These are phyloP conservation scores for Smithsoniella earleae DNA, from an alignment of 163 green algal species.

Conservation along the genomic window DNA sequence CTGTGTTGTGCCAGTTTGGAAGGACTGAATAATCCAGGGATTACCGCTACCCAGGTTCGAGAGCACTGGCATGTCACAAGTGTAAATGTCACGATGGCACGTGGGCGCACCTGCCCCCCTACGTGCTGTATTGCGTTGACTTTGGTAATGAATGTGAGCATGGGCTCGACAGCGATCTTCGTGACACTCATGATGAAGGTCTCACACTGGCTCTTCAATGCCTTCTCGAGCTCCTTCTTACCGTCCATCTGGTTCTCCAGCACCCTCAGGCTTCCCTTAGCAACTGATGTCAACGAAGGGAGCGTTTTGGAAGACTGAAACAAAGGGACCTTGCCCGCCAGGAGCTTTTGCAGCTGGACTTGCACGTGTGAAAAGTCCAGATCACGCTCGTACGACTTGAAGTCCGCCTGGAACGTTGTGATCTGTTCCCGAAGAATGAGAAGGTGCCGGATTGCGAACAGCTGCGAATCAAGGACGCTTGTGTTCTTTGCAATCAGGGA, in stretches of 20 bases:
- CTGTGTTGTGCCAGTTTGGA: no score
- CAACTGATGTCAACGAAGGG: not conserved
- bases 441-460: slow-evolving; percentile 91
- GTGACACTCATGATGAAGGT: slow-evolving; percentile 86
- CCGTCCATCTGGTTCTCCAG: slow-evolving; percentile 66
- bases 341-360: slow-evolving; percentile 72
- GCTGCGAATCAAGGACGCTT: slow-evolving; percentile 64
- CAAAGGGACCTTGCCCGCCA: slow-evolving; percentile 60
- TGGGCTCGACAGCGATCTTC: slow-evolving; percentile 82
- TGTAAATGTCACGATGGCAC: no score
- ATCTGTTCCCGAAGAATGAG: slow-evolving; percentile 91
- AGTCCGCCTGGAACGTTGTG: slow-evolving; percentile 80
- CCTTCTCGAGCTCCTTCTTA: slow-evolving; percentile 90
- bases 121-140: slow-evolving; percentile 56
- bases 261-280: slow-evolving; percentile 34
- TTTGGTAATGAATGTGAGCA: slow-evolving; percentile 97
- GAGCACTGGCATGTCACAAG: no score
- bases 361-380: slow-evolving; percentile 93
- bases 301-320: slow-evolving; percentile 55
- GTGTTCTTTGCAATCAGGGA: slow-evolving; percentile 28
- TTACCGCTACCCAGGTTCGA: no score
- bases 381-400: slow-evolving; percentile 69
- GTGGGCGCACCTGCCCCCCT: no score
- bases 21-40: no score
- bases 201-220: slow-evolving; percentile 72